These are phyloP conservation scores for Parafenestella ontariensis DNA, from an alignment of 2,329 filamentous ascomycete genomes.

Conservation along the genomic window DNA sequence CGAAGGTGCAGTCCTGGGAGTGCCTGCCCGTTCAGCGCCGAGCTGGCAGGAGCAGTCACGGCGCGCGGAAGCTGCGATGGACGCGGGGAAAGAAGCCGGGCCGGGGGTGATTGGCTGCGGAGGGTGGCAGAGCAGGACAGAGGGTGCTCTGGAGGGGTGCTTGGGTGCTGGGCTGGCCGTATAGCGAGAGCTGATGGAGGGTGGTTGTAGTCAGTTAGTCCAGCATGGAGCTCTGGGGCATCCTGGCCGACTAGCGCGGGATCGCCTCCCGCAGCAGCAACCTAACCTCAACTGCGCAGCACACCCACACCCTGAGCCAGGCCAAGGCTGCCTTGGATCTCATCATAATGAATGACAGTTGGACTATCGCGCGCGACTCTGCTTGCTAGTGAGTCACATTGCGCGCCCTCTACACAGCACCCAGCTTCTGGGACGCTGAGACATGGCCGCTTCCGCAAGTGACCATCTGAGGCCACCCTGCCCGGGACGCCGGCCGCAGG, in stretches of 20 bases:
- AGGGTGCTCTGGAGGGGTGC: background rate
- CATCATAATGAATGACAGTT: slow-evolving; percentile 4
- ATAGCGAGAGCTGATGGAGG: slow-evolving; percentile 8
- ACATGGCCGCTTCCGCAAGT: slow-evolving; percentile 22
- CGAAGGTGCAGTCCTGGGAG: slow-evolving; percentile 2
- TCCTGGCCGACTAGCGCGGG: slow-evolving; percentile 16
- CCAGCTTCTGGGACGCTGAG: slow-evolving; percentile 28
- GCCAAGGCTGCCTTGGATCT: slow-evolving; percentile 7
- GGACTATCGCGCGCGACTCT: slow-evolving; percentile 3
- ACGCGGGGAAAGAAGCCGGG: slow-evolving; percentile 21
- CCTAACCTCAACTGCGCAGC: slow-evolving; percentile 4
- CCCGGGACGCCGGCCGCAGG: slow-evolving; percentile 23
- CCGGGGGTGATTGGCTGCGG: slow-evolving; percentile 39
- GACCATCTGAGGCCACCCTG: slow-evolving; percentile 42
- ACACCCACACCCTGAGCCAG: slow-evolving; percentile 6
- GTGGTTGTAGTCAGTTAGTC: background rate
- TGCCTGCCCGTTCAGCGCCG: background rate
- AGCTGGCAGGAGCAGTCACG: slow-evolving; percentile 17
- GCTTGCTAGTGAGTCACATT: slow-evolving; percentile 21
- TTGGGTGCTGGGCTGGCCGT: background rate
- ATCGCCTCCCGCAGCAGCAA: slow-evolving; percentile 29
- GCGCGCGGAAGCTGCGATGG: slow-evolving; percentile 18
- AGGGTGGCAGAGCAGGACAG: slow-evolving; percentile 10
- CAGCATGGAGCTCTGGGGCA: background rate
- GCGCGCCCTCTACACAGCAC: slow-evolving; percentile 19